These are phyloP conservation scores for Thermochaetoides thermophila DNA, from an alignment of 495 filamentous ascomycete genomes.

Conservation along the genomic window DNA sequence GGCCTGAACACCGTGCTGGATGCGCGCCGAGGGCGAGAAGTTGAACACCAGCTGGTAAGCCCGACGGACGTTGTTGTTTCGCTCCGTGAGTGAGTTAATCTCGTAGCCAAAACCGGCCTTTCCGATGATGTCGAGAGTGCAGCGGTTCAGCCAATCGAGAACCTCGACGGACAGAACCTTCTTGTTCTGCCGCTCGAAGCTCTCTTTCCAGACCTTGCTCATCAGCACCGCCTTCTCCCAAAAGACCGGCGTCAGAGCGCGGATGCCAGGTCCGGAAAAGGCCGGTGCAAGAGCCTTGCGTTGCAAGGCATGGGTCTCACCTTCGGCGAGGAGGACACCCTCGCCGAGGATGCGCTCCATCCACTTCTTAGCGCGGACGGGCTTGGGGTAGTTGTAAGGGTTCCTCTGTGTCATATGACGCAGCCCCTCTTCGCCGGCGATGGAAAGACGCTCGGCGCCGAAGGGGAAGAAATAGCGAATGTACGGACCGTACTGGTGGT, in stretches of 20 bases:
- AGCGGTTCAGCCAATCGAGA: conserved; percentile 34
- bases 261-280: conserved; percentile 32
- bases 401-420: conserved; percentile 37
- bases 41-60: conserved; percentile 33
- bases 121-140: conserved; percentile 39
- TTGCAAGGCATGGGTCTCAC: conserved; percentile 28
- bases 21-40: conserved; percentile 24
- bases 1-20: conserved; percentile 29
- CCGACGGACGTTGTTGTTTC: conserved; percentile 25
- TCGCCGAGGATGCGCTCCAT: conserved; percentile 35
- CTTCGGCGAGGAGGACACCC: conserved; percentile 34
- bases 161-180: conserved; percentile 23
- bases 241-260: conserved; percentile 32
- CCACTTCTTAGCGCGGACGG: conserved; percentile 33
- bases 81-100: conserved; percentile 28
- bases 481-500: conserved; percentile 12
- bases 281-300: conserved; percentile 32
- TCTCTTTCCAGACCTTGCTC: conserved; percentile 24
- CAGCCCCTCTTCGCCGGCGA: conserved; percentile 18
- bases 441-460: conserved; percentile 13
- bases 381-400: conserved; percentile 40
- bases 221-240: conserved; percentile 35
- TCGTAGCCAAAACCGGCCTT: conserved; percentile 35
- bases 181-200: conserved; percentile 19
- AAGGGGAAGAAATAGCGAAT: conserved; percentile 18